phyloP scores from a whole-genome alignment of 495 filamentous ascomycete genomes.

The Tricharina praecox region DNA sequence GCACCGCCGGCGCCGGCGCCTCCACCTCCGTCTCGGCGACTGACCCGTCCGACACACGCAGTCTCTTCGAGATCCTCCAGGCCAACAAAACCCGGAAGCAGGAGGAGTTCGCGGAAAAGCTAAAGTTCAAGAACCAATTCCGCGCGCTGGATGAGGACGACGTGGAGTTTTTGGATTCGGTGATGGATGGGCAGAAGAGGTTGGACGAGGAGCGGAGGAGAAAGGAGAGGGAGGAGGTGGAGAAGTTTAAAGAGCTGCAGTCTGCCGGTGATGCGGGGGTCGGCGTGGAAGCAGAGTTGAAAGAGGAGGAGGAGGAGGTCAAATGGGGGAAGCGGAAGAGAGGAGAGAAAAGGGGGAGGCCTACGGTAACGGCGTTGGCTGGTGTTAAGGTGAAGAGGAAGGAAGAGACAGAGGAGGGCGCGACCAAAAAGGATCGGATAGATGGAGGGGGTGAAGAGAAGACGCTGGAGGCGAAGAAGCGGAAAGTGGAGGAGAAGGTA shows the following conservation, averaged over 20 bases:
- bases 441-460: neutral
- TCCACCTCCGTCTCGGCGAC: neutral
- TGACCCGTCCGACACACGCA: conserved; percentile 37
- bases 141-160: conserved; percentile 85
- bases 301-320: neutral
- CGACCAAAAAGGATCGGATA: neutral
- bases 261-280: conserved; percentile 1
- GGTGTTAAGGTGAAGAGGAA: conserved; percentile 6
- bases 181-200: conserved; percentile 1
- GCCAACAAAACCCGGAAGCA: conserved; percentile 96
- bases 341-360: neutral
- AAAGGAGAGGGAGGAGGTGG: conserved; percentile 1
- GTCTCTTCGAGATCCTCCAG: conserved; percentile 72
- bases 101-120: conserved; percentile 86
- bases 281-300: neutral
- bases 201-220: neutral
- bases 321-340: conserved; percentile 1
- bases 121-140: conserved; percentile 81
- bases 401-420: conserved; percentile 2
- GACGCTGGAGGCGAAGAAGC: neutral
- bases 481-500: conserved; percentile 5
- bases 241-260: conserved; percentile 4
- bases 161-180: conserved; percentile 57
- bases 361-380: neutral
- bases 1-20: neutral